Evolutionary conservation across 257 asterid species (phyloP).

Genomic region (Euphrasia confusa): DNA sequence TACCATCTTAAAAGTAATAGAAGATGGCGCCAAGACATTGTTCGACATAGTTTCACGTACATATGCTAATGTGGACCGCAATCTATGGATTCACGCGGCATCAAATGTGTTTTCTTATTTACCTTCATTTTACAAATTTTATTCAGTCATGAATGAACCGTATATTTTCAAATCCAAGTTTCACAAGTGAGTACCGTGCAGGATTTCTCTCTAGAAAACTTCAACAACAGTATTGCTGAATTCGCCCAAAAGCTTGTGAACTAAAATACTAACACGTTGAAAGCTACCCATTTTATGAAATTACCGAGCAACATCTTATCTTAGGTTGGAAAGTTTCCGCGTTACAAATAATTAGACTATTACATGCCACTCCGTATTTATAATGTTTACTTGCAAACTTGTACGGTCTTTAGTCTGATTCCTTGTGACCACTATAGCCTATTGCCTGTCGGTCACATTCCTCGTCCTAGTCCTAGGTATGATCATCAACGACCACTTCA

Average conservation of each 20-base stretch:
- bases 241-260: conserved; percentile 43
- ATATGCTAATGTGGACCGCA: conserved; percentile 72
- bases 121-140: not conserved
- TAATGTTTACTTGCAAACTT: not conserved
- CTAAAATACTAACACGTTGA: conserved; percentile 38
- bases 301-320: conserved; percentile 19
- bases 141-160: too few relatives aligned
- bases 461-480: conserved; percentile 40
- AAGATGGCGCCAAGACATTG: conserved; percentile 78
- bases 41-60: conserved; percentile 69
- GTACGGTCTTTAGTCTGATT: not conserved
- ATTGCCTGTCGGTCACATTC: conserved; percentile 42
- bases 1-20: conserved; percentile 77
- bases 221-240: conserved; percentile 54
- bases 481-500: conserved; percentile 52
- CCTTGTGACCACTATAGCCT: conserved; percentile 38
- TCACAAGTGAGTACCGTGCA: conserved; percentile 35
- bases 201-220: conserved; percentile 78
- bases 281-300: conserved; percentile 32
- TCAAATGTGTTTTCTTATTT: conserved; percentile 48
- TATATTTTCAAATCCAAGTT: too few relatives aligned
- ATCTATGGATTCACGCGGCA: conserved; percentile 79
- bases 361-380: conserved; percentile 3
- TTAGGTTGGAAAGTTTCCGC: conserved; percentile 41
- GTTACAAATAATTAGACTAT: conserved; percentile 14